Conservation (phyloP, 129 eudicot species). For the Pseudognaphalium luteoalbum region DNA sequence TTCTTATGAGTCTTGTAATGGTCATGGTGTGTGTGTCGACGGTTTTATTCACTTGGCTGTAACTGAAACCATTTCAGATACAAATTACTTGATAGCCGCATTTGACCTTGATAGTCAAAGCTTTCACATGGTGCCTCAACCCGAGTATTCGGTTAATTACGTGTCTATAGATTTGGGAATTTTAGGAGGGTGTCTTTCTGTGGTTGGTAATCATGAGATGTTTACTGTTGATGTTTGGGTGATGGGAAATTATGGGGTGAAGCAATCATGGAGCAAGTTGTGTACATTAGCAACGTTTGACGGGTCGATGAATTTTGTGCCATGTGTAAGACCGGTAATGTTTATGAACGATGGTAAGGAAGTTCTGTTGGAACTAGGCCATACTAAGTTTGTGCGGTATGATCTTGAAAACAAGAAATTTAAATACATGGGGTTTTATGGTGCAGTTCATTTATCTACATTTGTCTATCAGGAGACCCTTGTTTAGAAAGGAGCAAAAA, state of each 20-base stretch:
- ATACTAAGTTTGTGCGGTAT: conserved; percentile 3
- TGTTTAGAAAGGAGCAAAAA: conserved; percentile 19
- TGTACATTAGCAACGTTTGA: background rate
- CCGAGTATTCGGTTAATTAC: conserved; percentile 3
- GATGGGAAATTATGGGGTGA: conserved; percentile 31
- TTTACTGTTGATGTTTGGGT: conserved; percentile 34
- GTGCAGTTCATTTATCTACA: background rate
- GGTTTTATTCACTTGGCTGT: conserved; percentile 28
- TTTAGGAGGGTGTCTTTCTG: conserved; percentile 34
- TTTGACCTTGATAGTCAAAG: conserved; percentile 31
- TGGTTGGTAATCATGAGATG: conserved; percentile 21
- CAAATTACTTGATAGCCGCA: conserved; percentile 10
- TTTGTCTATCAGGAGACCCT: conserved; percentile 21
- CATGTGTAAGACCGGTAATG: conserved; percentile 11
- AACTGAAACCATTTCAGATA: background rate
- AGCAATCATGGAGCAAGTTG: conserved; percentile 45
- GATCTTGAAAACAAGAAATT: conserved; percentile 19
- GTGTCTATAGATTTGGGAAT: conserved; percentile 16
- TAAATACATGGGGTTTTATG: background rate
- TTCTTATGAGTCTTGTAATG: background rate
- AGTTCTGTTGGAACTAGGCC: conserved; percentile 25
- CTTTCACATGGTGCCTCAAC: conserved; percentile 29
- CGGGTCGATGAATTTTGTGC: background rate
- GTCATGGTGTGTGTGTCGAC: conserved; percentile 11
- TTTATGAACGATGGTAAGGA: conserved; percentile 13